Percentiles rank a stretch among this genome's conserved stretches.
Evolutionary conservation across 2,329 filamentous ascomycete genomes (phyloP).

Genomic region (Penicillium paneum): DNA sequence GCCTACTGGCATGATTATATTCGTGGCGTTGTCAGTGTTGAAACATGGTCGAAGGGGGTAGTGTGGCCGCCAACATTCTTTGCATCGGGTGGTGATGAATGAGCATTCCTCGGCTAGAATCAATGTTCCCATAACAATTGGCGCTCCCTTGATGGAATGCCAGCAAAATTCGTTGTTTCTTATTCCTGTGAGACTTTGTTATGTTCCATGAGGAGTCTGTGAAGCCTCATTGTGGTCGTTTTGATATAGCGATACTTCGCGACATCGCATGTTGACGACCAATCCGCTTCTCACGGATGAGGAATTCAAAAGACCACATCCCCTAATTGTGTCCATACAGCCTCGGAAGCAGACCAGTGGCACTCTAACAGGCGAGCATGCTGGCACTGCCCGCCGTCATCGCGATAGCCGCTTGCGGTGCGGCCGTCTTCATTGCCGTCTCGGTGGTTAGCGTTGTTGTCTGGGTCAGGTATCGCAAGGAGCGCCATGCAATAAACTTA

Average conservation of each 20-base stretch:
- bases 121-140: constrained; percentile 33
- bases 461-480: constrained; percentile 37
- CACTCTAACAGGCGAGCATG: constrained; percentile 26
- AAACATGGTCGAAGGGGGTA: constrained; percentile 7
- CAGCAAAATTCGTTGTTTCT: constrained; percentile 6
- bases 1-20: background rate
- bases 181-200: constrained; percentile 4
- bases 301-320: background rate
- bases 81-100: constrained; percentile 26
- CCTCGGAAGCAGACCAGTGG: background rate
- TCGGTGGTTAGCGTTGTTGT: constrained; percentile 33
- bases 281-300: constrained; percentile 10
- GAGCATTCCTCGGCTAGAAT: constrained; percentile 30
- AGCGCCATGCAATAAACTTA: constrained; percentile 29
- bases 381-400: constrained; percentile 32
- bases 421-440: constrained; percentile 33
- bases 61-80: constrained; percentile 32
- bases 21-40: background rate
- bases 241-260: background rate
- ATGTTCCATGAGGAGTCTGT: background rate
- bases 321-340: background rate
- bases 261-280: background rate
- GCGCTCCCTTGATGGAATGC: constrained; percentile 13
- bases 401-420: constrained; percentile 35
- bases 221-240: constrained; percentile 2